Evolutionary conservation across 257 asterid genomes (phyloP), one percentile per base, ranked within the genome.

Genomic region (Forsythia suspensa): DNA sequence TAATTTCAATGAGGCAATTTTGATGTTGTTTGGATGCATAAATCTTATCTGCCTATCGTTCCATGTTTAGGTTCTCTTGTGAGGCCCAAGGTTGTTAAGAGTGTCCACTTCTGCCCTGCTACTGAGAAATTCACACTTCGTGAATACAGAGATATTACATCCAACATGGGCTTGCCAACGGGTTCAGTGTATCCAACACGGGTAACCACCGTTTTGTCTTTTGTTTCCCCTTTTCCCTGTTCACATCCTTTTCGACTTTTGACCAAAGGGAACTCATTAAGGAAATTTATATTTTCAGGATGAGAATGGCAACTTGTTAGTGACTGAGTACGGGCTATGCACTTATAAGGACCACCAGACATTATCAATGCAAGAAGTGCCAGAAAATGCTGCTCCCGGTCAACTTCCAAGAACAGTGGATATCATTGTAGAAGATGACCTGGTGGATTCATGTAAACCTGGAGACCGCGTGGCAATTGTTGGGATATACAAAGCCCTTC

Each of bases 301-400:
- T 88, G 99, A 95, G 3, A 87, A 12, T 80, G 98, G 98, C 80
- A 91, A 93, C 87, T 84, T 95, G 87, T 80, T 95, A 86, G 98
- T 93, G 63, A 95, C 98, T 10, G 98, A 95, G 88, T 95, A 80
- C 70, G 98, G 99, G 34, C 80, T 95, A 73, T 93, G 98, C 83
- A 87, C 86, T 73, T 91, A 95, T 71, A 95, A 93, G 87, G 98
- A 95, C 85, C 98, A 95, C 87, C 99, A 95, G 80, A 87, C 98
- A 34, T 66, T 95, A 65, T 92, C 99, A 51, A 89, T 95, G 98
- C 99, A 93, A 90, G 97, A 93, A 84, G 96, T 93, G 65, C 99
- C 99, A 3, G 99, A 95, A 83, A 95, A 95, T 82, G 88, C 98
- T 68, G 97, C 98, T 86, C 99, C 98, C 73, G 98, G 99, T 77